Percentiles rank a stretch among this genome's conserved stretches.
phyloP scores from a whole-genome alignment of 2,329 filamentous ascomycete genomes.

The Aspergillus niger region DNA sequence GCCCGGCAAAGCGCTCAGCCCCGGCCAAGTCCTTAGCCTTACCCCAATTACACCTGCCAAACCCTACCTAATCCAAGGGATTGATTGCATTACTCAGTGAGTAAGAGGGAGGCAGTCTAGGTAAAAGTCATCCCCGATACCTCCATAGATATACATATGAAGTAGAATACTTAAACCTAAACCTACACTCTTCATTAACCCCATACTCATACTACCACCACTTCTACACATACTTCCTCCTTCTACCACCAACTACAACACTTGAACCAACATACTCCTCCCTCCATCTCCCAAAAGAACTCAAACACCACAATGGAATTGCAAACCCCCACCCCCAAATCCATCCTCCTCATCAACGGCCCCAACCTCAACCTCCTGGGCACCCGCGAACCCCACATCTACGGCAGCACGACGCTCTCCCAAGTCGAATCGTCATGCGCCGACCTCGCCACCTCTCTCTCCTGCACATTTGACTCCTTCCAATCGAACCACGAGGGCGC shows the following conservation, averaged over 20 bases:
- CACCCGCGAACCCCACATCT: conserved; percentile 71
- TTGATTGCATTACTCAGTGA: neutral
- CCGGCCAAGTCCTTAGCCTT: neutral
- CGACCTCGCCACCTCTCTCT: conserved; percentile 53
- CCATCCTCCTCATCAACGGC: conserved; percentile 75
- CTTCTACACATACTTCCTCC: neutral
- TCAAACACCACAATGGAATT: conserved; percentile 25
- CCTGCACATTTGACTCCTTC: conserved; percentile 59
- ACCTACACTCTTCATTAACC: neutral
- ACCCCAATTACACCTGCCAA: neutral
- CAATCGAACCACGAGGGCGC: conserved; percentile 80
- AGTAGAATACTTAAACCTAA: neutral
- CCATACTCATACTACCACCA: neutral
- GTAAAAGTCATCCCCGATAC: neutral
- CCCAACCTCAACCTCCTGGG: conserved; percentile 81
- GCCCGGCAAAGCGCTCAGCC: neutral
- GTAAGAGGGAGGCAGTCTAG: neutral
- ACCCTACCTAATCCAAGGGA: neutral
- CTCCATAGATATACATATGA: neutral
- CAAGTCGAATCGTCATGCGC: conserved; percentile 59
- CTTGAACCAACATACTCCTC: neutral
- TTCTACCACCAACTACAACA: neutral
- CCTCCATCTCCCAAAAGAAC: too few relatives aligned
- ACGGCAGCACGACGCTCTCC: conserved; percentile 68
- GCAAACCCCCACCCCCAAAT: conserved; percentile 21